phyloP scores from a whole-genome alignment of 2,329 filamentous ascomycete species.

The Aspergillus arachidicola region DNA sequence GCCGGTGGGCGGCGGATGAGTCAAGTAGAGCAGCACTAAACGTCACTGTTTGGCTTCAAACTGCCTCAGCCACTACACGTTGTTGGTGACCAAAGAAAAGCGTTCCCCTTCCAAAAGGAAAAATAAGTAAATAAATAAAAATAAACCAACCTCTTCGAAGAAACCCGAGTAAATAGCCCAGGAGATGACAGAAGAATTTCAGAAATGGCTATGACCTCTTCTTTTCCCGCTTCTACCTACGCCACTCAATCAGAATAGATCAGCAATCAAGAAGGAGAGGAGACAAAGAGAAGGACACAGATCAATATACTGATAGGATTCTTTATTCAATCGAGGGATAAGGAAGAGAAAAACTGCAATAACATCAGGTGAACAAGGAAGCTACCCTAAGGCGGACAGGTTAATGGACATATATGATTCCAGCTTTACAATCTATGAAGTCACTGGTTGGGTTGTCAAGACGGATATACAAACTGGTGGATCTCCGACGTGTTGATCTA shows the following conservation, averaged over 20 bases:
- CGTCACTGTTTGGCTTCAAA: conserved; percentile 7
- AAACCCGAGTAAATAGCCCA: not conserved
- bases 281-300: not conserved
- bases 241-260: not conserved
- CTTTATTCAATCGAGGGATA: not conserved
- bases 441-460: conserved; percentile 7
- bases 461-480: conserved; percentile 7
- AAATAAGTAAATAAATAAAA: not conserved
- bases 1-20: conserved; percentile 20
- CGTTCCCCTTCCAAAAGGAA: not conserved
- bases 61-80: not conserved
- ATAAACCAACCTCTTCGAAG: not conserved
- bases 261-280: not conserved
- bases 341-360: not conserved
- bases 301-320: not conserved
- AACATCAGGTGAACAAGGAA: not conserved
- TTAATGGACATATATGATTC: not conserved
- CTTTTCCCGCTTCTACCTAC: not conserved
- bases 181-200: not conserved
- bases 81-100: not conserved
- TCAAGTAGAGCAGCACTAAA: conserved; percentile 16
- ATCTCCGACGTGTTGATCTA: conserved; percentile 11
- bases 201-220: not conserved
- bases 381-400: not conserved
- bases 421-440: conserved; percentile 9